Base-by-base conservation (phyloP, 169 alveolate genomes). In the Babesia ovis region DNA sequence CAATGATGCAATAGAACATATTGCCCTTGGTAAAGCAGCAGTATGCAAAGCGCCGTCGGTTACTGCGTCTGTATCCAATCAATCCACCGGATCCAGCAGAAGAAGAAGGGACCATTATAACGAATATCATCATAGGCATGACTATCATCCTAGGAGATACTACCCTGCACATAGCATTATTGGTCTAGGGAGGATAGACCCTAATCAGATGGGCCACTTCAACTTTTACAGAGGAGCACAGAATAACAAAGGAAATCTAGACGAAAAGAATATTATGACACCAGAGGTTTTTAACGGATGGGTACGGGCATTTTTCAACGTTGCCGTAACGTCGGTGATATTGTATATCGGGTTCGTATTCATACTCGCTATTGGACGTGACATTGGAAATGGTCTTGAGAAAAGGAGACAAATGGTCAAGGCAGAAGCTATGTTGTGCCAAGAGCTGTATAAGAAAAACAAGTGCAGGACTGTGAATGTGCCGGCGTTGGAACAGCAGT, bases 401-500 rank as follows among this genome's bases (percentile, higher is more conserved):
- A 68, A 55, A 45, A 55, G 79, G 29, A 62, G 79, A 18, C 68
- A 68, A n/a, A 72, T 41, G 72, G 68, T 43, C 25, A 60, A 75
- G 58, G 50, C 68, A 22, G 85, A 75, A 42, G 74, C 72, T 14
- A 39, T 75, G 68, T 3, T 35, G 34, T 81, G 89, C 43, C 68
- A 68, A 57, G 74, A 72, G 39, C 64, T 43, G 37, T 81, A 72
- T 35, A 81, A 35, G 25, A 72, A 57, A 57, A 81, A 81, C 75
- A 62, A 72, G 46, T 81, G 89, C 48, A 59, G 79, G 22, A 73
- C 74, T 32, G 43, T 71, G 27, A 41, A 53, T 18, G 61, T 81
- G 34, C 89, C 89, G 27, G 84, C 84, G 0, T 18, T 81, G 84
- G 85, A 60, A 25, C 34, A 55, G 57, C 77, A 81, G 67, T 81